Evolutionary conservation across 2,329 filamentous ascomycete species (phyloP).

Genomic region (Chaetomium globosum): DNA sequence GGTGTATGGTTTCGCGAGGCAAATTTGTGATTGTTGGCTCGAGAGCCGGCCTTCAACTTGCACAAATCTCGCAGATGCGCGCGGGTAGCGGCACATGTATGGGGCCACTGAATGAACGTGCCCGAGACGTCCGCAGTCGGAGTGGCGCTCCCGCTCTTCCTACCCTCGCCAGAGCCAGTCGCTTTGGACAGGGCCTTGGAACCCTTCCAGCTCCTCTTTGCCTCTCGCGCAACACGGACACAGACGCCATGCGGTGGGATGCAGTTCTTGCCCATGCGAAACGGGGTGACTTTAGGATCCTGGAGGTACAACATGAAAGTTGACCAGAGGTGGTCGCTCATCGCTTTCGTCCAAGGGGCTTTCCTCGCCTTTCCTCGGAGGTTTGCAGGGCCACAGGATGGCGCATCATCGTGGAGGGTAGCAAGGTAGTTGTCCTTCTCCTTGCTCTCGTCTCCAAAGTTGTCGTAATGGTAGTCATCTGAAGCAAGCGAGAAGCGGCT

Average conservation of each 20-base stretch:
- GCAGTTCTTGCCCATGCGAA: conserved; percentile 64
- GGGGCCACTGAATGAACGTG: conserved; percentile 64
- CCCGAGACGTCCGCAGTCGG: conserved; percentile 54
- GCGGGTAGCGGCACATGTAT: conserved; percentile 64
- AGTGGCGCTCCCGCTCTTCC: conserved; percentile 58
- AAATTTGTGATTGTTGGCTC: conserved; percentile 49
- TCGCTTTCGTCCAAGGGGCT: conserved; percentile 65
- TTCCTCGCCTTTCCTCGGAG: conserved; percentile 47
- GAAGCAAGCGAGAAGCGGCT: conserved; percentile 60
- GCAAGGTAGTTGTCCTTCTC: conserved; percentile 39
- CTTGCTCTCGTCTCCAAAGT: conserved; percentile 50
- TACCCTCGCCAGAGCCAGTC: conserved; percentile 37
- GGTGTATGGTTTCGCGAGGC: conserved; percentile 59
- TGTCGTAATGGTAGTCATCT: conserved; percentile 58
- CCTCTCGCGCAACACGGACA: conserved; percentile 65
- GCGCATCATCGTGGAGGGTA: conserved; percentile 22
- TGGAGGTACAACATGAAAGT: conserved; percentile 67
- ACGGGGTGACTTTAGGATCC: conserved; percentile 68
- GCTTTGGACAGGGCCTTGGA: conserved; percentile 48
- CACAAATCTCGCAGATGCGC: conserved; percentile 65
- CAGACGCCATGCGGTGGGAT: conserved; percentile 68
- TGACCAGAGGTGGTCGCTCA: conserved; percentile 67
- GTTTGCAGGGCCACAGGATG: conserved; percentile 19
- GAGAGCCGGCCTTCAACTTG: conserved; percentile 54
- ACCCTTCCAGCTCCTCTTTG: conserved; percentile 68